Base-by-base conservation (phyloP, 2,329 filamentous ascomycete genomes). In the Davidsoniella eucalypti region DNA sequence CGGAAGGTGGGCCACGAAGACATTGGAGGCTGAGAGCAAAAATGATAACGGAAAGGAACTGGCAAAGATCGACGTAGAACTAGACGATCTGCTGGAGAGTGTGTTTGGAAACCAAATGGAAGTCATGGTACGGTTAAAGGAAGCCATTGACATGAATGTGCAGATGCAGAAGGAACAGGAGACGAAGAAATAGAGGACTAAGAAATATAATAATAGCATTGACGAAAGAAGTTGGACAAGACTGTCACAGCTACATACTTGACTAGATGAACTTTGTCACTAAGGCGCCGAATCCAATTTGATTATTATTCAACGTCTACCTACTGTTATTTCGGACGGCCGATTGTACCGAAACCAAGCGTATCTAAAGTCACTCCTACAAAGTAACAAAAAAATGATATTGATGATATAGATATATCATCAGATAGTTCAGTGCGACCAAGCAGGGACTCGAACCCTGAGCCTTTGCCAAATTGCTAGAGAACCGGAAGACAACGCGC, bases 101-200 rank as follows among this genome's bases (percentile, higher is more conserved):
- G 76, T 74, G 2, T 81, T 82, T 57, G 69, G 71, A 51, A 72
- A 69, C 39, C 75, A 78, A 60, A 71, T 71, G 0, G 75, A 79
- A 57, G 73, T 79, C 9, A 66, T 76, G 47, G 66, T 62, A 7
- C 78, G 78, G 63, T 62, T 81, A 48, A 76, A 76, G 58, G 75
- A 80, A 60, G 76, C 77, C 1, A 75, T 79, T 52, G 66, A 72
- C 58, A 69, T 75, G 52, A 75, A 75, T 54, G 69, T 70, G 10
- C 65, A 73, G 54, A 73, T 72, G 48, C 70, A 73, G 57, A 69
- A 65, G 50, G 67, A 74, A 53, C 62, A 60, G 9, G 62, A 62
- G 45, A 60, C 63, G 18, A 62, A 59, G 51, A 64, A 65, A 53
- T 58, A 62, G 43, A 64, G 54, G 8, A 46, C 8, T 12, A 33